A percentile compares a stretch with the other conserved stretches of the same genome.
Evolutionary conservation across 495 filamentous ascomycete species (phyloP).

Genomic region (Aspergillus sparsus): DNA sequence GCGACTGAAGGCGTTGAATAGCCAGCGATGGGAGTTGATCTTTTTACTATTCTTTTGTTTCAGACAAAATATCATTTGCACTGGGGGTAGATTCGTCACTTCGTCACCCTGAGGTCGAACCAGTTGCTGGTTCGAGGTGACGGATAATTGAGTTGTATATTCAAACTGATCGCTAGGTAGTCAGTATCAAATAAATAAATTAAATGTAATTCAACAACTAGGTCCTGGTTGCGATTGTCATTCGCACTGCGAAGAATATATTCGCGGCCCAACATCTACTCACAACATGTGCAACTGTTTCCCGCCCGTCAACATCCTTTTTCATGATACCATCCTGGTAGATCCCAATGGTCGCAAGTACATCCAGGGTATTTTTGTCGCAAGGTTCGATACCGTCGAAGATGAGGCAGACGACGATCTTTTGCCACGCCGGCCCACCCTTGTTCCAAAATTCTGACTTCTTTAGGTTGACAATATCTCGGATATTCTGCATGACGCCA

Average conservation of each 20-base stretch:
- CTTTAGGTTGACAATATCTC: conserved; percentile 97
- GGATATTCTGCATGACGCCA: conserved; percentile 98
- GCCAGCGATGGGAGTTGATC: conserved; percentile 99
- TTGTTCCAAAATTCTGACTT: conserved; percentile 99
- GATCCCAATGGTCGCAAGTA: conserved; percentile 90
- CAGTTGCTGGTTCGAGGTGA: conserved; percentile 93
- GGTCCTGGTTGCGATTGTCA: background rate
- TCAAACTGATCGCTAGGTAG: conserved; percentile 63
- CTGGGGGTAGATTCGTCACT: conserved; percentile 81
- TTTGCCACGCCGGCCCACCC: conserved; percentile 97
- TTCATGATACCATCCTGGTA: conserved; percentile 99
- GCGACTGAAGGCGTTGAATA: conserved; percentile 96
- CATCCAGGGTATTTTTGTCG: conserved; percentile 91
- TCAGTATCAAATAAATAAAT: conserved; percentile 5
- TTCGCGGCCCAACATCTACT: conserved; percentile 17
- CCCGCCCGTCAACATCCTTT: conserved; percentile 94
- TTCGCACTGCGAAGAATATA: no score
- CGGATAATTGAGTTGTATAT: conserved; percentile 96
- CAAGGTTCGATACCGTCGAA: conserved; percentile 98
- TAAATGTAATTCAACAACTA: background rate
- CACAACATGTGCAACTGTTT: conserved; percentile 90
- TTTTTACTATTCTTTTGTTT: conserved; percentile 99
- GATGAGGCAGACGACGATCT: conserved; percentile 96
- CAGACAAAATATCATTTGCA: conserved; percentile 98
- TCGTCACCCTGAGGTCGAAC: conserved; percentile 88